Percentiles rank a stretch among this genome's conserved stretches.
Conservation (phyloP, 306 rosid genomes). For the Benincasa hispida region DNA sequence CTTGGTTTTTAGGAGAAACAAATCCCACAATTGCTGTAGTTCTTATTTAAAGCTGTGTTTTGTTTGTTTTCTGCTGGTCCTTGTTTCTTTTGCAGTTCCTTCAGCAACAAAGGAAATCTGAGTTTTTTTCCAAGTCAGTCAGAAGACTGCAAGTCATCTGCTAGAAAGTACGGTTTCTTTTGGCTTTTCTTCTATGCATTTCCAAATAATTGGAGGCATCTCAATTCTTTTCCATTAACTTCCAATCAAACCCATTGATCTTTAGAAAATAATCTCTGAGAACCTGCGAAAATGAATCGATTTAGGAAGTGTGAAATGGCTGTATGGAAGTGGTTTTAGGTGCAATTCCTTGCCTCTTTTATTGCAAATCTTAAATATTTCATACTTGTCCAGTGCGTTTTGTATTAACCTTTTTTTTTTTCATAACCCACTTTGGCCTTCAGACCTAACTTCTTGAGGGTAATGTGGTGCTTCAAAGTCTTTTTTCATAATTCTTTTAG, state of each 20-base stretch:
- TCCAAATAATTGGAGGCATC: slow-evolving; percentile 6
- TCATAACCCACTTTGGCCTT: neutral
- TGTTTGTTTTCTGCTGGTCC: neutral
- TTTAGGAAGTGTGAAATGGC: neutral
- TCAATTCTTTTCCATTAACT: slow-evolving; percentile 2
- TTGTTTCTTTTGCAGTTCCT: slow-evolving; percentile 9
- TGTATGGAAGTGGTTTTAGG: neutral
- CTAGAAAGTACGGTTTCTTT: neutral
- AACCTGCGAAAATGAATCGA: neutral
- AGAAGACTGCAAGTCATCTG: neutral
- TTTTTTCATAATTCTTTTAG: too few species aligned
- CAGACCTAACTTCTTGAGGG: neutral
- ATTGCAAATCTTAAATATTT: neutral
- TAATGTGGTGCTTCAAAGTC: neutral
- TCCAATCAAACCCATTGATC: neutral
- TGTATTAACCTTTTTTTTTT: neutral
- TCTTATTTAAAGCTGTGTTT: slow-evolving; percentile 2
- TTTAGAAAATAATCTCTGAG: neutral
- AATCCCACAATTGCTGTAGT: neutral
- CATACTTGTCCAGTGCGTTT: neutral
- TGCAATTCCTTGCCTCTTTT: neutral
- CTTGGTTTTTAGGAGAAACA: slow-evolving; percentile 2
- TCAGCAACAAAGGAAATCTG: neutral
- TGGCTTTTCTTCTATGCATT: slow-evolving; percentile 1
- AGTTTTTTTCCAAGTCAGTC: neutral